Base-by-base conservation (phyloP, 176 grass and related monocot genomes). In the Aegilops sharonensis region DNA sequence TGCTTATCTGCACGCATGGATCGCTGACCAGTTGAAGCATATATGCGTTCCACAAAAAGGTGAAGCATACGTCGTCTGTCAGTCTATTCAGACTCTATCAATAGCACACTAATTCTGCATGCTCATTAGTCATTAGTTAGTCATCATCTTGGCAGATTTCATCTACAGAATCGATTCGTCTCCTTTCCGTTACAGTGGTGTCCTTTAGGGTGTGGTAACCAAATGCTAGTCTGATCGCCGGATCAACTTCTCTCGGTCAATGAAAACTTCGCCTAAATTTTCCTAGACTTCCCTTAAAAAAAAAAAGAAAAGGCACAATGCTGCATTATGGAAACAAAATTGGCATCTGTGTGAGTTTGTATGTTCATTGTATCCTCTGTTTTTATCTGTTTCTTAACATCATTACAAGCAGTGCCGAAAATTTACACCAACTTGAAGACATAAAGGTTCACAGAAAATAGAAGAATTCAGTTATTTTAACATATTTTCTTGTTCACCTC, bases 81-180 rank as follows among this genome's bases (percentile, higher is more conserved):
- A 48, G 27, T 64, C 75, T 65, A 72, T 72, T 64, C 11, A 20
- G 12, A 40, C 15, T 83, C 32, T 20, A 45, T 50, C 71, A 54
- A 89, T 72, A 14, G 42, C 17, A 48, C 85, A 79, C 43, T 29
- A 66, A 9, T 79, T 87, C 57, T 74, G 84, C 84, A 67, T 90
- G 89, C 10, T 36, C 24, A 17, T n/a, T 76, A 76, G 3, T 59
- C 54, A 21, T 59, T 9, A 59, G 18, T 69, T 39, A 31, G 47
- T 9, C 42, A 3, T 8, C 11, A 1, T 43, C 36, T 34, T 11
- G 21, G 11, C 2, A 76, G 8, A 56, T 78, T 75, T 43, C 78
- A 29, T 47, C 59, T 4, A 36, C 37, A 37, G 66, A 90, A 36
- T 69, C 3, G 47, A 83, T 86, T 71, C 80, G 6, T 17, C 36